Evolutionary conservation across 2,329 filamentous ascomycete species (phyloP).

Genomic region (Fusarium armeniacum): DNA sequence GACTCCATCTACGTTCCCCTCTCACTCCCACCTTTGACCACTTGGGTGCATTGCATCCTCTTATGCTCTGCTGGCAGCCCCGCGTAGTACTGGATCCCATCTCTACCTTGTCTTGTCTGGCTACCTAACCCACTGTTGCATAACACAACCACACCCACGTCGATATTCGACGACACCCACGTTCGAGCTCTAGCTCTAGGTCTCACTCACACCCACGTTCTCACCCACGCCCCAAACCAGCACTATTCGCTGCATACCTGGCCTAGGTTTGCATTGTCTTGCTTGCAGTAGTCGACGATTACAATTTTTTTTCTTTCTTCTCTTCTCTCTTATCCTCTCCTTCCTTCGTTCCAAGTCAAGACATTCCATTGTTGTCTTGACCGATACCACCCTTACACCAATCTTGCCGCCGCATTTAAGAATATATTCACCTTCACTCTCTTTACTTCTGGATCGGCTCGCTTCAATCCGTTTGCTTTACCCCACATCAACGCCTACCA

Average conservation of each 20-base stretch:
- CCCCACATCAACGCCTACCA: constrained; percentile 51
- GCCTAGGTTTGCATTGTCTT: constrained; percentile 30
- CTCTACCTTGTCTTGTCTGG: constrained; percentile 20
- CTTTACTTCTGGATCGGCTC: constrained; percentile 36
- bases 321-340: constrained; percentile 37
- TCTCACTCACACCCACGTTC: constrained; percentile 21
- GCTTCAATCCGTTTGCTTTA: constrained; percentile 37
- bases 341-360: constrained; percentile 19
- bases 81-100: constrained; percentile 47
- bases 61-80: constrained; percentile 53
- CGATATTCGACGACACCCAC: constrained; percentile 22
- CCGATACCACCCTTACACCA: constrained; percentile 35
- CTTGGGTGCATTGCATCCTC: constrained; percentile 52
- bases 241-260: constrained; percentile 35
- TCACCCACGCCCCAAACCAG: constrained; percentile 38
- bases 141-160: constrained; percentile 40
- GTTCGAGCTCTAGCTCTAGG: constrained; percentile 28
- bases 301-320: constrained; percentile 44
- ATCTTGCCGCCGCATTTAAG: constrained; percentile 26
- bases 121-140: constrained; percentile 29
- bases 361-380: constrained; percentile 21
- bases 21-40: constrained; percentile 44
- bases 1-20: constrained; percentile 40
- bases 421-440: constrained; percentile 18
- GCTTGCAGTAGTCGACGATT: constrained; percentile 43